Evolutionary conservation across 257 asterid species (phyloP).

Genomic region (Gentiana straminea): DNA sequence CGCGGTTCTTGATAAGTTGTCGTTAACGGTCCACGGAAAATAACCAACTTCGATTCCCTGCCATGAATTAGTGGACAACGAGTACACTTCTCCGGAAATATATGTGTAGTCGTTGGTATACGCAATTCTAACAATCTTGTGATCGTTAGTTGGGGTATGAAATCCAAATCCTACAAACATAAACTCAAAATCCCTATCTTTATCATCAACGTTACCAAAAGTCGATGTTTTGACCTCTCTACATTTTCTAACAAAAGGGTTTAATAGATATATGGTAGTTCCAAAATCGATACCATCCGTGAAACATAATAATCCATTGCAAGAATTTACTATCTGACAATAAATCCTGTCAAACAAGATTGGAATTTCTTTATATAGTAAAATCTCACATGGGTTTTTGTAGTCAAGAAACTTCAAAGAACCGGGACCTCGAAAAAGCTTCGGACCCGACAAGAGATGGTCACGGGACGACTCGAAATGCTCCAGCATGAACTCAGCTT

Average conservation of each 20-base stretch:
- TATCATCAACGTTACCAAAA: not conserved
- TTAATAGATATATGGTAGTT: constrained; percentile 4
- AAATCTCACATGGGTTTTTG: not conserved
- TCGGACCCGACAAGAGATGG: not conserved
- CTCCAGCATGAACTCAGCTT: constrained; percentile 1
- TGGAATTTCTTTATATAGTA: not conserved
- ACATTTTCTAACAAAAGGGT: constrained; percentile 12
- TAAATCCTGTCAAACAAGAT: not conserved
- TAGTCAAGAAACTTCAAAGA: not conserved
- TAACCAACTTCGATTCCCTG: not conserved
- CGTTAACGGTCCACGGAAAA: constrained; percentile 4
- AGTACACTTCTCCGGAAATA: constrained; percentile 9
- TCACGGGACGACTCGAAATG: not conserved
- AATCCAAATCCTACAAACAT: constrained; percentile 10
- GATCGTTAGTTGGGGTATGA: constrained; percentile 2
- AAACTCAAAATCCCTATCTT: not conserved
- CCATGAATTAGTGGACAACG: constrained; percentile 7
- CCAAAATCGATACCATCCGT: not conserved
- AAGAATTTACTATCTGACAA: constrained; percentile 3
- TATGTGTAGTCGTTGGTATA: not conserved
- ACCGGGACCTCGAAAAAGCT: not conserved
- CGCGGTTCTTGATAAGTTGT: not conserved
- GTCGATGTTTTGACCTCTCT: not conserved
- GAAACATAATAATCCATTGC: constrained; percentile 15
- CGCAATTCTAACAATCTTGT: constrained; percentile 9